Evolutionary conservation across 441 rosid genomes (phyloP), one percentile per base, ranked within the genome.

Genomic region (Rhodomyrtus psidioides): DNA sequence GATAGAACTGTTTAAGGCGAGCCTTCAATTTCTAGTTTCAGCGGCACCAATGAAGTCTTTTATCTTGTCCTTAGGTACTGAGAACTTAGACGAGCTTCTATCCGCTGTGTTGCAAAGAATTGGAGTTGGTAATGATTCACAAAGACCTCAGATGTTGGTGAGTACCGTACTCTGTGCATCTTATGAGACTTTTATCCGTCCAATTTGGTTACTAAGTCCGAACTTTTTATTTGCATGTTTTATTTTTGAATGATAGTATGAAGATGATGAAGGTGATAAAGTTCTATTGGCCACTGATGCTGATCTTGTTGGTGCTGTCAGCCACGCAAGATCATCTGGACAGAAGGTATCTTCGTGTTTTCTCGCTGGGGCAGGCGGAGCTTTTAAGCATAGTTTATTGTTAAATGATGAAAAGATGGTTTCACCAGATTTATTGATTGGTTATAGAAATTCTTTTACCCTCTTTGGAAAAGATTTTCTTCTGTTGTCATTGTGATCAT

Each of bases 231-330:
- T 55, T 70, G 24, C 46, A 27, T 55, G 54, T 82, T 83, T 59
- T 34, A 53, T 53, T 53, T 7, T n/a, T 83, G 21, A 70, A 81
- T 62, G 83, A 46, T 57, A 95, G 98, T 96, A 95, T 53, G 93
- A 93, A 89, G 98, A 97, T 70, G 99, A 96, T 44, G 98, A 97
- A 91, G 94, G 98, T 53, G 98, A 96, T 84, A 93, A 90, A 87
- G 94, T 95, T 90, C 86, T 93, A 83, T 92, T 96, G 39, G 85
- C 93, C 74, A 88, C 92, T 83, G 96, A 96, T 60, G 85, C 86
- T 85, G 99, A 97, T 91, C 96, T 97, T 86, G 87, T 90, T 86
- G 91, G 93, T 88, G 98, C 96, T 26, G 89, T 95, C 51, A 83
- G 84, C 86, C 92, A 93, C 81, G 94, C 96, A 53, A 91, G 94